phyloP scores from a whole-genome alignment of 1,284 basidiomycete genomes.

The Polyporus tsugae region DNA sequence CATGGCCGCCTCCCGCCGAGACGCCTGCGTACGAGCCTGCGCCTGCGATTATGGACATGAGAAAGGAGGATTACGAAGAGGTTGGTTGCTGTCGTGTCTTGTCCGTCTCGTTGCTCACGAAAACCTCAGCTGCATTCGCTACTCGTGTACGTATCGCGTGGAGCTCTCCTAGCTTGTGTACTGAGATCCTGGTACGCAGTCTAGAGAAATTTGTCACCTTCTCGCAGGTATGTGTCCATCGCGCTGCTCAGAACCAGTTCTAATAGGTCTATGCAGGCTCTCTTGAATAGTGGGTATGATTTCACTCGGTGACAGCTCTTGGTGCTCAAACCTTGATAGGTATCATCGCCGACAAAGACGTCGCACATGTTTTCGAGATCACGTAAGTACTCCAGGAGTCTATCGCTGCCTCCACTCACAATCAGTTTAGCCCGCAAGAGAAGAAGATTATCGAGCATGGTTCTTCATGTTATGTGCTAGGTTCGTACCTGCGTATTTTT shows the following conservation, averaged over 20 bases:
- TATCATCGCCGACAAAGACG: slow-evolving; percentile 55
- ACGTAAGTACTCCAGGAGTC: slow-evolving; percentile 47
- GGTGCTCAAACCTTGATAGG: slow-evolving; percentile 41
- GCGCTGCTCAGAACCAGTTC: not conserved
- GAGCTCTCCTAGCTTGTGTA: not conserved
- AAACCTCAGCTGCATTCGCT: slow-evolving; percentile 57
- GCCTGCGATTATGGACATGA: slow-evolving; percentile 38
- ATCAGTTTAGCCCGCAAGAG: slow-evolving; percentile 56
- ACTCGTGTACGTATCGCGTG: slow-evolving; percentile 54
- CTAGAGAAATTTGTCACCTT: slow-evolving; percentile 72
- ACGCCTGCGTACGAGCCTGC: slow-evolving; percentile 21
- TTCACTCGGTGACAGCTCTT: not conserved
- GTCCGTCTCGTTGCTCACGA: not conserved
- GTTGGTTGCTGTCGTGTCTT: slow-evolving; percentile 39
- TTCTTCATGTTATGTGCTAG: slow-evolving; percentile 72
- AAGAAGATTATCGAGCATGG: slow-evolving; percentile 67
- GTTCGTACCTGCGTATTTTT: slow-evolving; percentile 34
- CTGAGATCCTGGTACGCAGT: slow-evolving; percentile 41
- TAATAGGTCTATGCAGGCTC: slow-evolving; percentile 45
- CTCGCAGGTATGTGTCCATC: slow-evolving; percentile 54
- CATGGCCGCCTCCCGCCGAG: slow-evolving; percentile 37
- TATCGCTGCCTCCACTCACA: not conserved
- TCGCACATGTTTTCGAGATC: slow-evolving; percentile 61
- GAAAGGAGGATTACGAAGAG: slow-evolving; percentile 53
- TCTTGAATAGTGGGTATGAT: slow-evolving; percentile 56